Evolutionary conservation across 805 yeast species (phyloP).

Genomic region (Yarrowia alimentaria): DNA sequence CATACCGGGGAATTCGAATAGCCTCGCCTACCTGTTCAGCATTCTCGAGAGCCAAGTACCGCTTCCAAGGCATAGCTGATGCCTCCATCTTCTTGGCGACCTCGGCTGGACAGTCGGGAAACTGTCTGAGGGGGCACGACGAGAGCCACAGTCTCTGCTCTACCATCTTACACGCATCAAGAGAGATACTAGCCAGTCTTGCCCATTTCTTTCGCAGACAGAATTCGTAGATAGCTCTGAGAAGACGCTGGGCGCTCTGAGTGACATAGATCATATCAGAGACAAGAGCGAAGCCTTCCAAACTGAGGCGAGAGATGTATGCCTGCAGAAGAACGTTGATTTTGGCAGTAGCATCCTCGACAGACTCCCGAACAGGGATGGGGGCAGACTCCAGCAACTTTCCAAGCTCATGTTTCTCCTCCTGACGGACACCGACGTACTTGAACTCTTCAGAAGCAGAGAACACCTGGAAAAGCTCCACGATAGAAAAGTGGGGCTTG

Average conservation of each 20-base stretch:
- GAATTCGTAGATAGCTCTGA: constrained; percentile 82
- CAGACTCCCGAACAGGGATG: constrained; percentile 73
- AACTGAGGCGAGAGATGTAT: constrained; percentile 68
- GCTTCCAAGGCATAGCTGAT: constrained; percentile 78
- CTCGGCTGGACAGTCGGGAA: constrained; percentile 65
- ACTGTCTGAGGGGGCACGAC: constrained; percentile 83
- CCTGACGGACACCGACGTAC: constrained; percentile 78
- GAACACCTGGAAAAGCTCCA: constrained; percentile 76
- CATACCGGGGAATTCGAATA: constrained; percentile 65
- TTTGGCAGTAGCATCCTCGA: constrained; percentile 72
- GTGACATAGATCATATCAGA: constrained; percentile 92
- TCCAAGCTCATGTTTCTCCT: constrained; percentile 72
- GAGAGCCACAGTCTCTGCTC: constrained; percentile 82
- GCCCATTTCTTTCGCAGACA: constrained; percentile 73
- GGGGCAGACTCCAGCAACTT: constrained; percentile 75
- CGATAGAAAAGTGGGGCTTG: constrained; percentile 61
- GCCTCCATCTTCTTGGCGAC: constrained; percentile 72
- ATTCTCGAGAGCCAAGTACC: constrained; percentile 62
- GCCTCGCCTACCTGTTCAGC: constrained; percentile 83
- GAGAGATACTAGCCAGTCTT: constrained; percentile 51
- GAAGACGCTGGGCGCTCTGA: constrained; percentile 86
- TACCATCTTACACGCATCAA: constrained; percentile 74
- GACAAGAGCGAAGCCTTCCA: constrained; percentile 87
- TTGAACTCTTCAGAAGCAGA: constrained; percentile 82
- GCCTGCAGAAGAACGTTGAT: constrained; percentile 79